phyloP scores from a whole-genome alignment of 164 flowering plant genomes.

The Vitis vinifera region ASM3070453v1 NC_081816.1:5998501-5999000 shows the following conservation, averaged over 20 bases:
- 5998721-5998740: constrained; percentile 9
- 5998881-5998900: constrained; percentile 3
- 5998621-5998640: not conserved
- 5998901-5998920: constrained; percentile 14
- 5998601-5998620: no score
- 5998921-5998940: not conserved
- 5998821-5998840: constrained; percentile 9
- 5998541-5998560: not conserved
- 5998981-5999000: no score
- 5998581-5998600: not conserved
- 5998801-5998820: constrained; percentile 26
- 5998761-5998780: constrained; percentile 63
- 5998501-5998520: no score
- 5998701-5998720: not conserved
- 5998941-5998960: not conserved
- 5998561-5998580: no score
- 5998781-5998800: constrained; percentile 68
- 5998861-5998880: constrained; percentile 8
- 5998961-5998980: no score
- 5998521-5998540: not conserved
- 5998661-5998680: not conserved
- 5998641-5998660: not conserved
- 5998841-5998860: constrained; percentile 5
- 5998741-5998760: constrained; percentile 42
- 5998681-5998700: not conserved